Conservation (phyloP, 139 green algal genomes). For the Chlamydomonas schloesseri region DNA sequence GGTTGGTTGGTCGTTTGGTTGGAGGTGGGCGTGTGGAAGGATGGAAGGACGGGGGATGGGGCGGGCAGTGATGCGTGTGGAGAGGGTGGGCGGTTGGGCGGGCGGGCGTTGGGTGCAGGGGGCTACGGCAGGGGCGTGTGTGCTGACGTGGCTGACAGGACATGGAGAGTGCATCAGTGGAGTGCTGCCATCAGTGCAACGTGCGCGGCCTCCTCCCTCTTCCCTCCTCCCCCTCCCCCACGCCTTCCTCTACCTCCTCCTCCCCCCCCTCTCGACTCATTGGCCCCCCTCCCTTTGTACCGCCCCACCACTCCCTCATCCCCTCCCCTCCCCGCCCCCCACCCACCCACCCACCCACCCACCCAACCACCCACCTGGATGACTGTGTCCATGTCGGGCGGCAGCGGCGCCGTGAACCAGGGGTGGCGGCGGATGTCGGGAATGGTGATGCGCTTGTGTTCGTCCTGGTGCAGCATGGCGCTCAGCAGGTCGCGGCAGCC, state of each 20-base stretch:
- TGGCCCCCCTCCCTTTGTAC: too few relatives aligned
- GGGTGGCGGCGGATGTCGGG: conserved; percentile 84
- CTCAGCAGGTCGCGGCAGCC: conserved; percentile 59
- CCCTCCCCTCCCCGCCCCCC: not conserved
- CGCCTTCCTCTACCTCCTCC: too few relatives aligned
- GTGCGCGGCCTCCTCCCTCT: too few relatives aligned
- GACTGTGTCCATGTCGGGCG: conserved; percentile 41
- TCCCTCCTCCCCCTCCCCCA: too few relatives aligned
- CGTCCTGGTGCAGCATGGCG: conserved; percentile 62
- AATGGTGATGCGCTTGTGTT: conserved; percentile 81
- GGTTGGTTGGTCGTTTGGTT: not conserved
- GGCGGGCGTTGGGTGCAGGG: too few relatives aligned
- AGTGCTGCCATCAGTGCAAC: too few relatives aligned
- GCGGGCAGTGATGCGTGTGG: too few relatives aligned
- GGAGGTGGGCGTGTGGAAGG: not conserved
- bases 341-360: not conserved
- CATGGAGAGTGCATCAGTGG: too few relatives aligned
- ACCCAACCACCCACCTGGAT: conserved; percentile 1
- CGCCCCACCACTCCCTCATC: not conserved
- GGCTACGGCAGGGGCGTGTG: too few relatives aligned
- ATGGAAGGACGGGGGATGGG: not conserved
- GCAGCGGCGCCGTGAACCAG: conserved; percentile 91
- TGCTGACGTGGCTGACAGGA: too few relatives aligned
- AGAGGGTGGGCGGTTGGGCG: too few relatives aligned
- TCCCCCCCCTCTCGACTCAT: too few relatives aligned